phyloP scores from a whole-genome alignment of 768 basidiomycete genomes.

The Boletus reticuloceps region DNA sequence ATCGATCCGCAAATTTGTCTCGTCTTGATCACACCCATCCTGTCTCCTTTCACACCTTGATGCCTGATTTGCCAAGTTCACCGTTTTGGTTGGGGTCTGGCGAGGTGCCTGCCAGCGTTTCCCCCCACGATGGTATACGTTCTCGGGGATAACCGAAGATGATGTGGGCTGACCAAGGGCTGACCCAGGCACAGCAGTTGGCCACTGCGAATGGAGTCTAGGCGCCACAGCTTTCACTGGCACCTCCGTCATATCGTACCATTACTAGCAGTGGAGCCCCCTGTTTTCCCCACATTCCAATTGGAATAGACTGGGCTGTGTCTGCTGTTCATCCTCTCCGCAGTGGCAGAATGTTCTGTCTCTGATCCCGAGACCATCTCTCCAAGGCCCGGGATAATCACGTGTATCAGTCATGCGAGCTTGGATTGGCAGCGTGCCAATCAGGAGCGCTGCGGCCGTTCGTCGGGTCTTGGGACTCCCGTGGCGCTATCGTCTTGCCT shows the following conservation, averaged over 20 bases:
- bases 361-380: background rate
- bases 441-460: background rate
- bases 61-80: constrained; percentile 3
- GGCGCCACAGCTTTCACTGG: background rate
- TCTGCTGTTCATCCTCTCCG: background rate
- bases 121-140: background rate
- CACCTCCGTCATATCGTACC: no score
- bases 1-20: constrained; percentile 14
- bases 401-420: background rate
- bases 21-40: constrained; percentile 9
- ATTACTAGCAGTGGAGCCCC: no score
- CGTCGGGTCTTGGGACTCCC: no score
- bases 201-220: background rate
- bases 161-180: no score
- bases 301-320: background rate
- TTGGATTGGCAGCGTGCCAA: background rate
- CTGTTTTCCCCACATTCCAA: constrained; percentile 1
- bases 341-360: no score
- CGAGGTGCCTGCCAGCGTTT: background rate
- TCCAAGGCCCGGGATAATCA: background rate
- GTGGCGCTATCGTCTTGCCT: background rate
- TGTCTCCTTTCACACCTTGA: constrained; percentile 2
- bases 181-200: constrained; percentile 1
- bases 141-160: background rate
- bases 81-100: constrained; percentile 3